Base-by-base conservation (phyloP, 768 basidiomycete genomes). In the Megacollybia marginata region DNA sequence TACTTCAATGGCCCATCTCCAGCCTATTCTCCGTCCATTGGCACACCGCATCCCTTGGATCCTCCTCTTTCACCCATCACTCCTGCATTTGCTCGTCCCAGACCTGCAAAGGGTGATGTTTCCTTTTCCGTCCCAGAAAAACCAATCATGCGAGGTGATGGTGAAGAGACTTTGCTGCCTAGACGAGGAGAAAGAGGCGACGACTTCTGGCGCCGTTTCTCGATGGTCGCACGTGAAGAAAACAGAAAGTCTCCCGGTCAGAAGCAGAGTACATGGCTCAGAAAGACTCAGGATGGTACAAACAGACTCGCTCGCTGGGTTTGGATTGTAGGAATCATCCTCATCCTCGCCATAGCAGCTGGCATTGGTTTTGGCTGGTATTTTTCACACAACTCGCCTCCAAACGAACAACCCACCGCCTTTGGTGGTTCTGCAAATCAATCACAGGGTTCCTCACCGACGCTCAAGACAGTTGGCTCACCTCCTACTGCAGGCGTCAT, bases 121-220 rank as follows among this genome's bases (percentile, higher is more conserved):
- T 74, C 71, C 54, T 81, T 82, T 52, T 59, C 67, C 5, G 65
- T 72, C 9, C 23, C 23, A 28, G 67, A 69, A 15, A 64, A 69
- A 49, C 69, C 74, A 15, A 88, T 89, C 59, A 74, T 90, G 60
- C 78, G 88, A 13, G 79, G 85, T 5, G 73, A 81, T 46, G 70
- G 70, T 1, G 88, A 91, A 62, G 85, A 83, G 38, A 78, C 80
- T 2, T 60, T 86, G 2, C 62, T 90, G 8, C 83, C 86, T 1
- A 71, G 70, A 36, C 75, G 85, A 42, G 85, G 87, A 2, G 80
- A 87, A 61, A 79, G 74, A 45, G 86, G 87, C 1, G 88, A 91
- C 57, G 85, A 90, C 57, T 91, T 92, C 66, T 92, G 89, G 89
- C 73, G 85, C 52, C 74, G 89, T 35, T 92, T 91, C 66, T 87